Evolutionary conservation across 305 asterid species (phyloP).

Genomic region (Coffea humblotiana): DNA sequence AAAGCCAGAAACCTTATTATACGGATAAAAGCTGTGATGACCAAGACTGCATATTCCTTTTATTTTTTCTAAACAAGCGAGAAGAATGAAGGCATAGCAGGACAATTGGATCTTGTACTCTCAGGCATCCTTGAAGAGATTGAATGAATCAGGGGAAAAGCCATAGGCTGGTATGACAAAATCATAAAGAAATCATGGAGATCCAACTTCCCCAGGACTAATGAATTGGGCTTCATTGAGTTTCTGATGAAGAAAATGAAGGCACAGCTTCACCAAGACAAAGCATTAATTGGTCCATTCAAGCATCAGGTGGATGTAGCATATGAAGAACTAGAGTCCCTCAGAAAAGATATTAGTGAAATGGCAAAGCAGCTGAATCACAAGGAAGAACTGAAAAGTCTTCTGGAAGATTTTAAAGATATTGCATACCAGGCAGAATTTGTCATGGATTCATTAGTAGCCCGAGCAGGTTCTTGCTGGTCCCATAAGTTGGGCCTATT

Average conservation of each 20-base stretch:
- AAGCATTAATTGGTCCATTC: not conserved
- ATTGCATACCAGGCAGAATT: not conserved
- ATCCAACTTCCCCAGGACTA: not conserved
- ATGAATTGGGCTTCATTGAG: not conserved
- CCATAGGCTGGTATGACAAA: not conserved
- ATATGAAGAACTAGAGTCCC: not conserved
- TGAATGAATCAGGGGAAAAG: not conserved
- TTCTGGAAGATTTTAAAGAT: not conserved
- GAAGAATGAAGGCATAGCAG: not conserved
- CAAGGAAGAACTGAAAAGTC: not conserved
- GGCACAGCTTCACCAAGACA: not conserved
- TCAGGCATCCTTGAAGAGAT: not conserved
- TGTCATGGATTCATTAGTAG: not conserved
- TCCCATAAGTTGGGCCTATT: not conserved
- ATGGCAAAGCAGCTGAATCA: not conserved
- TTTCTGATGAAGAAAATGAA: not conserved
- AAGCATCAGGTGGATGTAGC: not conserved
- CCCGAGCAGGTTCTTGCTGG: not conserved
- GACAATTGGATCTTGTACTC: too few relatives aligned
- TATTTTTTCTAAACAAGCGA: not conserved
- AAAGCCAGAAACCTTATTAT: not conserved
- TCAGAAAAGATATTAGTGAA: not conserved
- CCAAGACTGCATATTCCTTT: not conserved
- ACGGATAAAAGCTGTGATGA: too few relatives aligned
- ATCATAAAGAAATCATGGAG: not conserved